phyloP scores from a whole-genome alignment of 345 rosid species.

The Salix brachista region DNA sequence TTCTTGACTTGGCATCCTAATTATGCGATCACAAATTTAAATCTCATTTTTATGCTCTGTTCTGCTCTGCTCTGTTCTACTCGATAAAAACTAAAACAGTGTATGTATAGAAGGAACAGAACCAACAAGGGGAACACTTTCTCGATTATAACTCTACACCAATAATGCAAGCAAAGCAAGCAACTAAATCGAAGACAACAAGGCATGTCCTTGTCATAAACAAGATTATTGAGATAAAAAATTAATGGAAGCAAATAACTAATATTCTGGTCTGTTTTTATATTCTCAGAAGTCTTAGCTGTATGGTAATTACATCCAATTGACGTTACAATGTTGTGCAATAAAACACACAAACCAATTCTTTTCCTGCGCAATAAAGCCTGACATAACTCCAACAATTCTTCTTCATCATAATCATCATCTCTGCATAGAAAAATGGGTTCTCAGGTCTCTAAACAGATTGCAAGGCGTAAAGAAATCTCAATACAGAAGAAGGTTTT shows the following conservation, averaged over 20 bases:
- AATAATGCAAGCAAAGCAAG: slow-evolving; percentile 23
- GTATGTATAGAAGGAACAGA: too few species aligned
- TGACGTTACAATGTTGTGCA: slow-evolving; percentile 11
- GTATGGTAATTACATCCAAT: slow-evolving; percentile 1
- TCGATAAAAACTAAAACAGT: too few species aligned
- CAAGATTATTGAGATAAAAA: not conserved
- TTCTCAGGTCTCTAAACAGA: slow-evolving; percentile 54
- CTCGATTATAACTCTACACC: slow-evolving; percentile 10
- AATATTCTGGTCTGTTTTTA: not conserved
- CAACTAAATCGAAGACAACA: not conserved
- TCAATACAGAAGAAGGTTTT: slow-evolving; percentile 51
- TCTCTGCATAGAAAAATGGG: slow-evolving; percentile 46
- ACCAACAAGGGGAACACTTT: not conserved
- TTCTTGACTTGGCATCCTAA: too few species aligned
- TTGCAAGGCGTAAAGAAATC: slow-evolving; percentile 46
- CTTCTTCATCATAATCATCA: not conserved
- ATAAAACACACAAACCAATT: slow-evolving; percentile 3
- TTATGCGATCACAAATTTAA: too few species aligned
- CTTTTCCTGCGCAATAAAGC: not conserved
- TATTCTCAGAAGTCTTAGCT: not conserved
- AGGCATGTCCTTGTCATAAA: not conserved
- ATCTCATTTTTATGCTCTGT: too few species aligned
- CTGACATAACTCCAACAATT: not conserved
- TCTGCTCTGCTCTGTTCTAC: too few species aligned
- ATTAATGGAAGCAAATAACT: not conserved